Conservation (phyloP, 768 basidiomycete genomes). For the Lyophyllum atratum region DNA sequence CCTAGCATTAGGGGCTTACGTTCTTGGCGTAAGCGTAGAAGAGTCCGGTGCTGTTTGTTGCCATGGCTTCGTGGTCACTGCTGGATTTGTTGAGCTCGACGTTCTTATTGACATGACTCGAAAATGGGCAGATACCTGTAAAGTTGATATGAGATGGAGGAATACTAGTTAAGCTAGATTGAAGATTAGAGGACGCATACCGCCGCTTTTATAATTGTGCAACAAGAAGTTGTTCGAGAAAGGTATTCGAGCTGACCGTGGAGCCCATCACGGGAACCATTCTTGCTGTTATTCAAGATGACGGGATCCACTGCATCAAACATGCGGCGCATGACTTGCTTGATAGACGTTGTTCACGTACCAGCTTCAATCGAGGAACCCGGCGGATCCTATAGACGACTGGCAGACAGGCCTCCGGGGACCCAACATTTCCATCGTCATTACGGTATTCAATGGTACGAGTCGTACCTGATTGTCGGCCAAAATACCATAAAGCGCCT, state of each 20-base stretch:
- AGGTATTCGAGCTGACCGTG: background rate
- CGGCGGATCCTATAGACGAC: too few relatives aligned
- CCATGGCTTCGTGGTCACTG: background rate
- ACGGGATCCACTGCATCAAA: background rate
- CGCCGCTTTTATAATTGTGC: background rate
- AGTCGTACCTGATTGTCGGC: background rate
- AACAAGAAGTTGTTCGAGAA: background rate
- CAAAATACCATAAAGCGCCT: background rate
- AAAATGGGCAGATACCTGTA: background rate
- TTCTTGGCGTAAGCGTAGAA: constrained; percentile 22
- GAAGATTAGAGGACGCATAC: background rate
- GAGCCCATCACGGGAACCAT: background rate
- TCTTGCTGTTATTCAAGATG: background rate
- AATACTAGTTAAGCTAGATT: background rate
- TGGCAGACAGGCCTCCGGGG: background rate
- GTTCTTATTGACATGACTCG: background rate
- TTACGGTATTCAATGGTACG: background rate
- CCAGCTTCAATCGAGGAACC: too few relatives aligned
- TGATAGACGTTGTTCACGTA: background rate
- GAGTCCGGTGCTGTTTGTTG: constrained; percentile 3
- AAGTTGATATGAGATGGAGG: background rate
- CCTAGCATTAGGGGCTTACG: constrained; percentile 12
- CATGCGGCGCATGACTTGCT: too few relatives aligned
- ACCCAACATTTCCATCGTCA: background rate
- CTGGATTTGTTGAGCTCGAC: background rate